phyloP scores from a whole-genome alignment of 768 basidiomycete species.

The Amanita polypyramis region DNA sequence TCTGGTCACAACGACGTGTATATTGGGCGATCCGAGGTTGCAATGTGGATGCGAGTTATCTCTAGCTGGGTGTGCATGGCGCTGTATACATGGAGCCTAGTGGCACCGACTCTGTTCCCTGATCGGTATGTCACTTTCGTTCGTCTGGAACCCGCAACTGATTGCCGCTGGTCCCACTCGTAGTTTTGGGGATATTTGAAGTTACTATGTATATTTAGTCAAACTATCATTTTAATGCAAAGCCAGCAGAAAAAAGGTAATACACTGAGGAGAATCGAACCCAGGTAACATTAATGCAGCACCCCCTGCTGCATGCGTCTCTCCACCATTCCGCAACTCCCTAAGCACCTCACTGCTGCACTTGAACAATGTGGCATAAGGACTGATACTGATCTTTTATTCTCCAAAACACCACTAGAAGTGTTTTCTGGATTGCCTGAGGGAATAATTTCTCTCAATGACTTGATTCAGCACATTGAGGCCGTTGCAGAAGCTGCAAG shows the following conservation, averaged over 20 bases:
- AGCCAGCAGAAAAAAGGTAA: neutral
- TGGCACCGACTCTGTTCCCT: slow-evolving; percentile 86
- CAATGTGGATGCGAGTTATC: slow-evolving; percentile 99
- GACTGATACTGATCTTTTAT: slow-evolving; percentile 50
- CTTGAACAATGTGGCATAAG: slow-evolving; percentile 40
- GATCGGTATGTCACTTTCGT: slow-evolving; percentile 48
- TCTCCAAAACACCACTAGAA: slow-evolving; percentile 34
- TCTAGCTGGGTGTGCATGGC: slow-evolving; percentile 91
- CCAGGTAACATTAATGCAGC: slow-evolving; percentile 49
- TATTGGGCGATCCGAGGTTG: slow-evolving; percentile 90
- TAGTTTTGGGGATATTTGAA: slow-evolving; percentile 15
- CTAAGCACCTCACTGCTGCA: slow-evolving; percentile 30
- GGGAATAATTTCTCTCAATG: slow-evolving; percentile 35
- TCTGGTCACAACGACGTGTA: slow-evolving; percentile 61
- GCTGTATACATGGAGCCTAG: slow-evolving; percentile 77
- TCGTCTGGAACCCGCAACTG: neutral
- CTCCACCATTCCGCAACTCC: slow-evolving; percentile 25
- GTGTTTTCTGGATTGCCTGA: slow-evolving; percentile 41
- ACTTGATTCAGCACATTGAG: slow-evolving; percentile 31
- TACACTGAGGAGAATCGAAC: slow-evolving; percentile 68
- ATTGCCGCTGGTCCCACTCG: neutral
- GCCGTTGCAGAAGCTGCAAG: slow-evolving; percentile 32
- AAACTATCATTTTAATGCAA: neutral
- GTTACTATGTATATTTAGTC: neutral
- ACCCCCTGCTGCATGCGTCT: slow-evolving; percentile 27